Percentiles rank a stretch among this genome's conserved stretches.
phyloP scores from a whole-genome alignment of 1,139 yeast genomes.

The Debaryomyces sp. region DNA sequence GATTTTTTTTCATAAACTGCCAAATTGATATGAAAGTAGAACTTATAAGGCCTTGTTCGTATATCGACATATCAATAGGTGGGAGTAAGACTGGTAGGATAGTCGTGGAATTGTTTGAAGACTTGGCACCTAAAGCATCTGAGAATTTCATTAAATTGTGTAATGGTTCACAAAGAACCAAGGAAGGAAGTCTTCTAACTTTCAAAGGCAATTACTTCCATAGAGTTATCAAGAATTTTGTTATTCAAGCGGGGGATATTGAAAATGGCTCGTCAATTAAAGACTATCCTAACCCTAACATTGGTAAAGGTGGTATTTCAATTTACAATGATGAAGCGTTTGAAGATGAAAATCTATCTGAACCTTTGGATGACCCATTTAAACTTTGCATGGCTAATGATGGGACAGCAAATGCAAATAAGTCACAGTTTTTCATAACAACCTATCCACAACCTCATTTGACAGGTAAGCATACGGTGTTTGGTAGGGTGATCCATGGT shows the following conservation, averaged over 20 bases:
- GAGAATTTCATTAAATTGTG: constrained; percentile 56
- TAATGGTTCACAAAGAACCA: constrained; percentile 31
- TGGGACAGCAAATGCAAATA: constrained; percentile 58
- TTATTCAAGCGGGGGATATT: constrained; percentile 78
- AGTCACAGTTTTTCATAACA: constrained; percentile 80
- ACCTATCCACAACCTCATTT: constrained; percentile 74
- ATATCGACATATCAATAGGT: constrained; percentile 61
- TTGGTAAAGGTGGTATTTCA: constrained; percentile 61
- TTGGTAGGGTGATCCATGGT: constrained; percentile 68
- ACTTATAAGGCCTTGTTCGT: constrained; percentile 41
- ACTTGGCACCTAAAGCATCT: constrained; percentile 61
- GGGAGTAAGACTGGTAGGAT: constrained; percentile 57
- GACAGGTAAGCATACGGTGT: constrained; percentile 73
- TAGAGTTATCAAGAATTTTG: constrained; percentile 72
- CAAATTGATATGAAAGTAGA: constrained; percentile 34
- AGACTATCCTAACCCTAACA: constrained; percentile 29
- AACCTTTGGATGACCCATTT: constrained; percentile 49
- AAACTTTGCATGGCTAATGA: constrained; percentile 74
- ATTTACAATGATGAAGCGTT: constrained; percentile 43
- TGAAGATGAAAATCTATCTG: constrained; percentile 62
- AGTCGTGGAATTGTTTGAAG: constrained; percentile 58
- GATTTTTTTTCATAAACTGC: not conserved
- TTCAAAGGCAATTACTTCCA: constrained; percentile 59
- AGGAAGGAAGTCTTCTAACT: constrained; percentile 14
- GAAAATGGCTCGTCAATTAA: constrained; percentile 30